Conservation (phyloP, 306 rosid genomes). For the Prinsepia uniflora region DNA sequence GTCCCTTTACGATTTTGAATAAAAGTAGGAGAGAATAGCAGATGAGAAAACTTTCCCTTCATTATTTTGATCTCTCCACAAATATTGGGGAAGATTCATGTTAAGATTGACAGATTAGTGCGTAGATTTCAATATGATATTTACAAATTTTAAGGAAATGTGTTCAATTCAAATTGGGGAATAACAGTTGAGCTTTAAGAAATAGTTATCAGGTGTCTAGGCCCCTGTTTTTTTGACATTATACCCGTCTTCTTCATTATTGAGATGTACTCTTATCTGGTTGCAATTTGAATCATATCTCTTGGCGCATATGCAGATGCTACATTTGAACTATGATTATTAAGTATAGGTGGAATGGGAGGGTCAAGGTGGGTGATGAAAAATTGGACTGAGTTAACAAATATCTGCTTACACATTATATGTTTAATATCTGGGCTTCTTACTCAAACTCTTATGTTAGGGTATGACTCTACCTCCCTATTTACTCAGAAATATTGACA, state of each 20-base stretch:
- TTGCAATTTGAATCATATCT: no score
- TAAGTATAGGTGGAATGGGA: background rate
- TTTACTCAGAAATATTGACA: no score
- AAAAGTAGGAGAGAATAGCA: slow-evolving; percentile 18
- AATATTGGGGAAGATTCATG: background rate
- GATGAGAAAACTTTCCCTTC: slow-evolving; percentile 16
- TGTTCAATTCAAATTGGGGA: background rate
- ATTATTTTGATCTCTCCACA: background rate
- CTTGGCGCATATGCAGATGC: background rate
- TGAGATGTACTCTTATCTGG: background rate
- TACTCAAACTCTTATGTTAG: background rate
- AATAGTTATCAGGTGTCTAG: background rate
- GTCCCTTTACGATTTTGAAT: slow-evolving; percentile 46
- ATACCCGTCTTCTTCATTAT: background rate
- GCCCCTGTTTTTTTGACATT: background rate
- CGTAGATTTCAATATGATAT: slow-evolving; percentile 13
- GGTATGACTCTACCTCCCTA: background rate
- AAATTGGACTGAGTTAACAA: background rate
- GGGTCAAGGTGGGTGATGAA: background rate
- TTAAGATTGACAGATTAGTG: slow-evolving; percentile 22
- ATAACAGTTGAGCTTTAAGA: no score
- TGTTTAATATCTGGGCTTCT: background rate
- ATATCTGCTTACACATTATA: background rate
- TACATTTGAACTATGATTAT: background rate
- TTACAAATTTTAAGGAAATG: background rate